phyloP scores from a whole-genome alignment of 1,284 basidiomycete genomes.

The Coriolopsis trogii region DNA sequence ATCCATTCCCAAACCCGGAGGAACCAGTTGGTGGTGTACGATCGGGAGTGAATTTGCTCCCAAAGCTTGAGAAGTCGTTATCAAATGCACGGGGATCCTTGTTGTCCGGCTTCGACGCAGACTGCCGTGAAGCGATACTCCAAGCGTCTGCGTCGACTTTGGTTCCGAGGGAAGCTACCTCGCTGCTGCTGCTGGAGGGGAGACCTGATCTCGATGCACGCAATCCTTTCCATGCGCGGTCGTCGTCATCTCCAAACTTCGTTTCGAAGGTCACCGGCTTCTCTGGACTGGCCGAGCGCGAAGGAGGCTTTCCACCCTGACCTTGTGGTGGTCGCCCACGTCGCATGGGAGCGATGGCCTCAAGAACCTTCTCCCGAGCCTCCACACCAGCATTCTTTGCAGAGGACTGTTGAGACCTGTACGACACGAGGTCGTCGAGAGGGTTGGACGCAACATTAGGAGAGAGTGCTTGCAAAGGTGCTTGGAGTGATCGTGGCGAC shows the following conservation, averaged over 20 bases:
- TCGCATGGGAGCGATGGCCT: conserved; percentile 78
- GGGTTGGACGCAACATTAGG: conserved; percentile 37
- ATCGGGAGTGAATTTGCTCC: conserved; percentile 37
- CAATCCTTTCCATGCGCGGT: conserved; percentile 53
- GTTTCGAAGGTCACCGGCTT: conserved; percentile 42
- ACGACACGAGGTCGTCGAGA: conserved; percentile 46
- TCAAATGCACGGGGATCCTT: conserved; percentile 32
- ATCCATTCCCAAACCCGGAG: conserved; percentile 36
- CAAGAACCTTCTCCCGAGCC: conserved; percentile 72
- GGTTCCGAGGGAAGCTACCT: conserved; percentile 21
- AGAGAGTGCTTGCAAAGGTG: conserved; percentile 31
- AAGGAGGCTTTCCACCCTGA: conserved; percentile 30
- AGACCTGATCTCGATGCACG: conserved; percentile 41
- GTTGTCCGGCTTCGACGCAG: conserved; percentile 24
- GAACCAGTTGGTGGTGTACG: conserved; percentile 4
- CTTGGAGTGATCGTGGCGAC: conserved; percentile 30
- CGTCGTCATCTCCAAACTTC: conserved; percentile 49
- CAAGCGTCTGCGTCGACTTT: conserved; percentile 46
- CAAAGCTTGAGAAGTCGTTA: conserved; percentile 36
- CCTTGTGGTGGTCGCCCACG: conserved; percentile 59
- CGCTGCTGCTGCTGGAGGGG: conserved; percentile 35
- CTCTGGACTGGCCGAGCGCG: conserved; percentile 44
- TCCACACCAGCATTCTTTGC: conserved; percentile 55
- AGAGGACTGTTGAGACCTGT: conserved; percentile 35
- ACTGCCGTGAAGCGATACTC: conserved; percentile 39